Conservation (phyloP, 2,329 filamentous ascomycete species). For the Chaetothyriales sp. region DNA sequence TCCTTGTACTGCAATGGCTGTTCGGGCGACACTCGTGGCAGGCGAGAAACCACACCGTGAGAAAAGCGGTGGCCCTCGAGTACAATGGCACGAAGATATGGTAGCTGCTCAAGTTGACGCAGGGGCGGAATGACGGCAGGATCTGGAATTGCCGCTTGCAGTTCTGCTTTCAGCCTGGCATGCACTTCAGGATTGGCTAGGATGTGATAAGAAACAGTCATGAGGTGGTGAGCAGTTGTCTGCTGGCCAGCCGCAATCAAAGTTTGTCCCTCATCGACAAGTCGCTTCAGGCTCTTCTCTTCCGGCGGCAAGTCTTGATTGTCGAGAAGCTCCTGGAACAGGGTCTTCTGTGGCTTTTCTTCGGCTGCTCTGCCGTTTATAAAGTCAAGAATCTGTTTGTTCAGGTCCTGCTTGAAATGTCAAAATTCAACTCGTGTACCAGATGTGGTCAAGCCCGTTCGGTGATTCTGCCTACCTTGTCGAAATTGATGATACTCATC, state of each 20-base stretch:
- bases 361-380: not conserved
- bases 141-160: slow-evolving; percentile 6
- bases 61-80: slow-evolving; percentile 18
- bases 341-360: slow-evolving; percentile 11
- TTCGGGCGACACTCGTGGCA: slow-evolving; percentile 9
- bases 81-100: slow-evolving; percentile 19
- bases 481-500: slow-evolving; percentile 3
- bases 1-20: slow-evolving; percentile 20
- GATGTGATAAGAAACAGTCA: slow-evolving; percentile 4
- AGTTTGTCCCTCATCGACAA: slow-evolving; percentile 21
- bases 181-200: slow-evolving; percentile 3
- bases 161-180: slow-evolving; percentile 5
- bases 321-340: slow-evolving; percentile 18
- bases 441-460: too few species aligned
- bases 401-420: slow-evolving; percentile 2
- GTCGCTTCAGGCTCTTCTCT: slow-evolving; percentile 19
- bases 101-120: slow-evolving; percentile 17
- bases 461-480: slow-evolving; percentile 1
- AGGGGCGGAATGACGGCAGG: slow-evolving; percentile 2
- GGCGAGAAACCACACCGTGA: slow-evolving; percentile 8
- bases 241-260: slow-evolving; percentile 22
- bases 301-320: slow-evolving; percentile 14
- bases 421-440: not conserved
- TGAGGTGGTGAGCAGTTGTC: slow-evolving; percentile 17
- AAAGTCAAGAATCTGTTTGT: slow-evolving; percentile 3